Evolutionary conservation across 2,329 filamentous ascomycete genomes (phyloP).

Genomic region (Fusarium xyrophilum): DNA sequence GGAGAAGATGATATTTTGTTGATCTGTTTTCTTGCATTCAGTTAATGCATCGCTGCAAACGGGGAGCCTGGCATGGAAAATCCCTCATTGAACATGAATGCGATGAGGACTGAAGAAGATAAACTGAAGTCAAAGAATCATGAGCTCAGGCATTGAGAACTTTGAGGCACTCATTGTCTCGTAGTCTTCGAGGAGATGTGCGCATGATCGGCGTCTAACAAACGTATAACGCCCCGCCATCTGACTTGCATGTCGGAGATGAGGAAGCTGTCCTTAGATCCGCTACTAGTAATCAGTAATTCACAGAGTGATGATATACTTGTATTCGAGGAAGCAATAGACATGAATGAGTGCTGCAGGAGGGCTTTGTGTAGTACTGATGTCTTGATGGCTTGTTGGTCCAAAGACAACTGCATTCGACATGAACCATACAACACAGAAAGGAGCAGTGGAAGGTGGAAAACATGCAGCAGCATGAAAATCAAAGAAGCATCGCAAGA

Average conservation of each 20-base stretch:
- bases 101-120: not conserved
- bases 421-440: not conserved
- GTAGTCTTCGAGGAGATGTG: not conserved
- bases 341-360: not conserved
- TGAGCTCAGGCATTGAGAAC: not conserved
- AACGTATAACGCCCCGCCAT: constrained; percentile 20
- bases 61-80: not conserved
- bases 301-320: not conserved
- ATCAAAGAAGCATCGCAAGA: not conserved
- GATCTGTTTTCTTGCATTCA: constrained; percentile 3
- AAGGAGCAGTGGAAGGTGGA: not conserved
- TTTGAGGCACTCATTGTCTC: not conserved
- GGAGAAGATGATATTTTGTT: constrained; percentile 22
- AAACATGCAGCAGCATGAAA: not conserved
- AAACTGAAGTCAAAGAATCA: not conserved
- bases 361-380: not conserved
- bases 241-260: not conserved
- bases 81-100: not conserved
- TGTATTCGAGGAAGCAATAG: not conserved
- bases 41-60: constrained; percentile 2
- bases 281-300: not conserved
- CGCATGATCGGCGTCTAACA: constrained; percentile 4
- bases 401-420: not conserved
- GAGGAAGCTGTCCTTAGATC: constrained; percentile 15
- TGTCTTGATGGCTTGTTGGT: too few relatives aligned